Conservation (phyloP, 192 early-diverging fungal genomes). For the Diversispora eburnea region DNA sequence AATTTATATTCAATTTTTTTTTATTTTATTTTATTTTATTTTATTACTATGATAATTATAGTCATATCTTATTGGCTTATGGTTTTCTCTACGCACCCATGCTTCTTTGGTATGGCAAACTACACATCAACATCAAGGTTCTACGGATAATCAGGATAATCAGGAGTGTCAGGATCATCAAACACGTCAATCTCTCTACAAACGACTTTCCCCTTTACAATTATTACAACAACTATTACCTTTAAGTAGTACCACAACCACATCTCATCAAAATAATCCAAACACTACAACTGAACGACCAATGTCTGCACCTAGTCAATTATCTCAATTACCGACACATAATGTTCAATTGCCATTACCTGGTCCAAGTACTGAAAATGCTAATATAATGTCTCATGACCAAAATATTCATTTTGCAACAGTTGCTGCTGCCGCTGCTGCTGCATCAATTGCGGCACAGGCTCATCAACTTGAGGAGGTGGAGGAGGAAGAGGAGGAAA, state of each 20-base stretch:
- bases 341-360: too few relatives aligned
- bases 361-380: background rate
- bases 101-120: constrained; percentile 71
- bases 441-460: constrained; percentile 27
- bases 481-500: constrained; percentile 60
- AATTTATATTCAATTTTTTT: too few relatives aligned
- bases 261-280: background rate
- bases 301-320: background rate
- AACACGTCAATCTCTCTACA: constrained; percentile 37
- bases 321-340: too few relatives aligned
- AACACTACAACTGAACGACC: background rate
- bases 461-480: constrained; percentile 41
- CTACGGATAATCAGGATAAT: too few relatives aligned
- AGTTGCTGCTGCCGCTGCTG: constrained; percentile 14
- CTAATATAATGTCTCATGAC: background rate
- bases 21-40: too few relatives aligned
- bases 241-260: background rate
- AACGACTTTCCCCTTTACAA: constrained; percentile 44
- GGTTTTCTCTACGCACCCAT: constrained; percentile 92
- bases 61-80: constrained; percentile 86
- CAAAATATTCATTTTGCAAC: constrained; percentile 22
- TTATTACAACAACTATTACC: constrained; percentile 43
- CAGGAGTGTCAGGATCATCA: too few relatives aligned
- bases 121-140: constrained; percentile 18
- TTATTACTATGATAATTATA: constrained; percentile 23